These are phyloP conservation scores for Fraxinus angustifolia DNA, from an alignment of 305 asterid species.

Conservation along the genomic window DNA sequence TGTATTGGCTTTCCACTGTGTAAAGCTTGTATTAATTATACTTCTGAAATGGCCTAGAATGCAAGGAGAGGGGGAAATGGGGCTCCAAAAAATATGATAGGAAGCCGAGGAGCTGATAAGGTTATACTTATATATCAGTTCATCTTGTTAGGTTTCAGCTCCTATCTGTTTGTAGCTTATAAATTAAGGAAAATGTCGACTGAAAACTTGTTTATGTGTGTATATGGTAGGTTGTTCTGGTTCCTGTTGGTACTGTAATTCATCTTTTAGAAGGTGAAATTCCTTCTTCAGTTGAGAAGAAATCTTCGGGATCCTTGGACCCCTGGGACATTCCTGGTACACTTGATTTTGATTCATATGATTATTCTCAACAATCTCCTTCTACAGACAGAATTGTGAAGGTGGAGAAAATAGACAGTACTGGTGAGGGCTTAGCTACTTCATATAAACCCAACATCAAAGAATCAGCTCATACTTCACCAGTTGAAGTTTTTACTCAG, in stretches of 20 bases:
- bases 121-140: constrained; percentile 33
- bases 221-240: constrained; percentile 59
- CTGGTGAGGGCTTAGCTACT: constrained; percentile 23
- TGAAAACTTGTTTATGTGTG: constrained; percentile 10
- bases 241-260: constrained; percentile 88
- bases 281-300: constrained; percentile 62
- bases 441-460: constrained; percentile 15
- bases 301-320: constrained; percentile 52
- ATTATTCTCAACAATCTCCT: constrained; percentile 33
- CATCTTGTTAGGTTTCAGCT: constrained; percentile 7
- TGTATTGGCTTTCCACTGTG: constrained; percentile 11
- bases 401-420: constrained; percentile 14
- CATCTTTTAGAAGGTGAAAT: constrained; percentile 81
- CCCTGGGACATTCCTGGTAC: constrained; percentile 90
- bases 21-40: constrained; percentile 11
- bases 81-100: constrained; percentile 78
- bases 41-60: constrained; percentile 45
- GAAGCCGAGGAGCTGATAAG: constrained; percentile 90
- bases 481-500: constrained; percentile 19
- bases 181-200: constrained; percentile 1
- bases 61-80: constrained; percentile 93
- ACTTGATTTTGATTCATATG: constrained; percentile 34
- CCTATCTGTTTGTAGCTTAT: constrained; percentile 7
- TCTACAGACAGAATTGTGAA: constrained; percentile 19
- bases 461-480: constrained; percentile 24